Conservation (phyloP, 139 green algal species). For the Chlorella sp. region DNA sequence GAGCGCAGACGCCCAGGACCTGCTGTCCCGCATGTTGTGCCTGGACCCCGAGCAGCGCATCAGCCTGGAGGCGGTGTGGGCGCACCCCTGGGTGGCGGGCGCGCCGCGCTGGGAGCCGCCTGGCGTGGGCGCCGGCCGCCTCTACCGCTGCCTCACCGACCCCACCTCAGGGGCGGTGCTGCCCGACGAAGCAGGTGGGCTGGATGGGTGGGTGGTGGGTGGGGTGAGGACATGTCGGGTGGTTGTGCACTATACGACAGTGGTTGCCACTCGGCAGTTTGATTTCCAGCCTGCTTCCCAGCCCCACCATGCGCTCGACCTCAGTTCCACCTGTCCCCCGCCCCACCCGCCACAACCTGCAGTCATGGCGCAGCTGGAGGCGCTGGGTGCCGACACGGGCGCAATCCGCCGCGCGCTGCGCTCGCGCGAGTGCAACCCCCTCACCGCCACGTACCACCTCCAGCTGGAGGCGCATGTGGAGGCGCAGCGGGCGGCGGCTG, state of each 20-base stretch:
- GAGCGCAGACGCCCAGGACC: slow-evolving; percentile 39
- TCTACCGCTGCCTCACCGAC: slow-evolving; percentile 32
- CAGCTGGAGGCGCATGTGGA: slow-evolving; percentile 31
- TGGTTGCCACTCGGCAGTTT: background rate
- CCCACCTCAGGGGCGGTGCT: slow-evolving; percentile 1
- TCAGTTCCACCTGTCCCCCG: no score
- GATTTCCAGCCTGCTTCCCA: background rate
- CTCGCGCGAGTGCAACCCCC: slow-evolving; percentile 33
- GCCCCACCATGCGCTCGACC: background rate
- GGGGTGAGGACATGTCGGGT: background rate
- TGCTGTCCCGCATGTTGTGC: slow-evolving; percentile 74
- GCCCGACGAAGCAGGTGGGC: slow-evolving; percentile 20
- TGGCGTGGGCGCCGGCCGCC: slow-evolving; percentile 17
- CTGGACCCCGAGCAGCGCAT: slow-evolving; percentile 75
- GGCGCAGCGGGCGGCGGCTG: slow-evolving; percentile 4
- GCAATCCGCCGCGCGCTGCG: slow-evolving; percentile 24
- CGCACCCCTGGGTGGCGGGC: slow-evolving; percentile 58
- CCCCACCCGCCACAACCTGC: background rate
- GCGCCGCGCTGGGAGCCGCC: slow-evolving; percentile 24
- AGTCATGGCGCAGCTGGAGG: slow-evolving; percentile 38
- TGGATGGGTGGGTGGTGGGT: background rate
- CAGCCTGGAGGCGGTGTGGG: slow-evolving; percentile 47
- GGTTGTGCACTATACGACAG: background rate
- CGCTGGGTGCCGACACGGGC: slow-evolving; percentile 13
- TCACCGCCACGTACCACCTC: slow-evolving; percentile 47